phyloP scores from a whole-genome alignment of 2,329 filamentous ascomycete genomes.

The Aspergillus alliaceus region DNA sequence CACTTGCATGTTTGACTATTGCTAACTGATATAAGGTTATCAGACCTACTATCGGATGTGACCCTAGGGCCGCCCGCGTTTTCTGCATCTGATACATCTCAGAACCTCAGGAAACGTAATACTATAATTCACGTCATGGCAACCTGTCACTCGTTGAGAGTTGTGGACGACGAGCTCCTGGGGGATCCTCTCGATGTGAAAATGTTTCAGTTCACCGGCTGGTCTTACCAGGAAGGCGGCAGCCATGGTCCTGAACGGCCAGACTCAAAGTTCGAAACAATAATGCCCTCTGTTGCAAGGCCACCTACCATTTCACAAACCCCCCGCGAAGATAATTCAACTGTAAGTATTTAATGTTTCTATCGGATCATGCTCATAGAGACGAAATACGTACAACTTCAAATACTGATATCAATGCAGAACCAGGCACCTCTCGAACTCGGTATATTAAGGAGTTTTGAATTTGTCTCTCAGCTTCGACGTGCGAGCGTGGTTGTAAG shows the following conservation, averaged over 20 bases:
- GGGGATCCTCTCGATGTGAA: slow-evolving; percentile 95
- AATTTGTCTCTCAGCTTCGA: slow-evolving; percentile 90
- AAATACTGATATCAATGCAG: slow-evolving; percentile 1
- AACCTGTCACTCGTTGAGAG: slow-evolving; percentile 87
- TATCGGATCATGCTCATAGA: background rate
- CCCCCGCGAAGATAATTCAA: slow-evolving; percentile 15
- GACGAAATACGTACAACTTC: background rate
- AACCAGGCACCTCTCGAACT: slow-evolving; percentile 66
- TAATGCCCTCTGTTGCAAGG: slow-evolving; percentile 76
- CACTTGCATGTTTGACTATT: background rate
- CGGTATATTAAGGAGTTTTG: slow-evolving; percentile 86
- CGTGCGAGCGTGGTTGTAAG: slow-evolving; percentile 91
- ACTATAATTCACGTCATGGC: slow-evolving; percentile 92
- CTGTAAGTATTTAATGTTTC: slow-evolving; percentile 16
- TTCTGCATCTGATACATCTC: slow-evolving; percentile 56
- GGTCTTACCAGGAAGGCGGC: slow-evolving; percentile 83
- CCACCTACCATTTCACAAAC: slow-evolving; percentile 65
- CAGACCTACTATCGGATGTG: slow-evolving; percentile 66
- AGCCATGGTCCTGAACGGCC: slow-evolving; percentile 64
- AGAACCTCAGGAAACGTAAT: slow-evolving; percentile 62
- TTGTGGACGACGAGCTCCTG: slow-evolving; percentile 83
- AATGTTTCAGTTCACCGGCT: slow-evolving; percentile 96
- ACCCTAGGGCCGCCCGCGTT: slow-evolving; percentile 37
- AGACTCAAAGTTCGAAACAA: slow-evolving; percentile 74
- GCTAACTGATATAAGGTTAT: slow-evolving; percentile 3